These are phyloP conservation scores for Aspergillus mulundensis DNA, from an alignment of 495 filamentous ascomycete genomes.

Conservation along the genomic window DNA sequence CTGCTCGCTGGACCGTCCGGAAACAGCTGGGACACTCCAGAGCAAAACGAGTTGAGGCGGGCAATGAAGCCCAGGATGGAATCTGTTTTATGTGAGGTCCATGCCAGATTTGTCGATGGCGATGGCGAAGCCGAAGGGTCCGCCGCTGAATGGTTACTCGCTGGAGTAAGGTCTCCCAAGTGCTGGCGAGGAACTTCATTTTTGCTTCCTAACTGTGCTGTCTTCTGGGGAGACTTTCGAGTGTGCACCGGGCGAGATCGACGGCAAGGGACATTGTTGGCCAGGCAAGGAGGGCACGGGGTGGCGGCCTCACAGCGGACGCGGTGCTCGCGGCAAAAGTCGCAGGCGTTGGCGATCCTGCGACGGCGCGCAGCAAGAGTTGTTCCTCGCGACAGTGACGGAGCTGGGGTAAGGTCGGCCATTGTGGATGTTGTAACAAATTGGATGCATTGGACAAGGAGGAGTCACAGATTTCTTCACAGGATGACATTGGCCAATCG, in stretches of 20 bases:
- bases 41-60: slow-evolving; percentile 28
- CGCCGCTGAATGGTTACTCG: too few species aligned
- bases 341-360: slow-evolving; percentile 26
- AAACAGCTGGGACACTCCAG: slow-evolving; percentile 21
- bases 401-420: too few species aligned
- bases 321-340: slow-evolving; percentile 28
- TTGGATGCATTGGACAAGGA: too few species aligned
- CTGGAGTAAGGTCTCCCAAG: too few species aligned
- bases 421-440: too few species aligned
- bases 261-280: slow-evolving; percentile 17
- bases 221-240: background rate
- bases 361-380: slow-evolving; percentile 8
- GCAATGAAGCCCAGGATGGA: slow-evolving; percentile 29
- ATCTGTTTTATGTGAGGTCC: slow-evolving; percentile 18
- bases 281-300: slow-evolving; percentile 17
- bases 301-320: slow-evolving; percentile 26
- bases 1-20: background rate
- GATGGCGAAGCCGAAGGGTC: background rate
- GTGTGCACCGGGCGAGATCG: slow-evolving; percentile 7
- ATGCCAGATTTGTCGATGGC: background rate
- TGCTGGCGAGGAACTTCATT: too few species aligned
- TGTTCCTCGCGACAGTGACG: too few species aligned
- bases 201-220: too few species aligned
- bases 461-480: too few species aligned
- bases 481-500: too few species aligned